These are phyloP conservation scores for Syzygium malaccense DNA, from an alignment of 441 rosid species.

Conservation along the genomic window DNA sequence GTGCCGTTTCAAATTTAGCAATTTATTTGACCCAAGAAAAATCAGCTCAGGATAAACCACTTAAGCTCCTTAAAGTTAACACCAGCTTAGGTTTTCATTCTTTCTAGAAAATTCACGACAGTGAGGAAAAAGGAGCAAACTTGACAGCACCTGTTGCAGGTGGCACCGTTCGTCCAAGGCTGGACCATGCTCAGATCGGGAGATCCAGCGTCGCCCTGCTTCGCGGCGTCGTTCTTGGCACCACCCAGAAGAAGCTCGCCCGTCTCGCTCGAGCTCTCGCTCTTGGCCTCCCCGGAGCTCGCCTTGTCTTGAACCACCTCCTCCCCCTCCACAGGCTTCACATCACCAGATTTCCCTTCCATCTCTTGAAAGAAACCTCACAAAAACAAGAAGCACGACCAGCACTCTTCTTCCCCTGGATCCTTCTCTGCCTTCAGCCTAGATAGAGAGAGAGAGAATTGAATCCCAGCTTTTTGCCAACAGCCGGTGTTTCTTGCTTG, in stretches of 20 bases:
- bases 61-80: not conserved
- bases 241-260: not conserved
- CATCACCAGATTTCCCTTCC: not conserved
- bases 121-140: not conserved
- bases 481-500: not conserved
- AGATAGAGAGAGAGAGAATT: not conserved
- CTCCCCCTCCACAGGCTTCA: not conserved
- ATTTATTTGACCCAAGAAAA: not conserved
- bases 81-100: not conserved
- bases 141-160: not conserved
- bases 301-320: not conserved
- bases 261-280: not conserved
- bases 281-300: not conserved
- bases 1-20: not conserved
- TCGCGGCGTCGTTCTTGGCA: not conserved
- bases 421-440: not conserved
- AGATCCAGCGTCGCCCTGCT: constrained; percentile 1
- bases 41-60: not conserved
- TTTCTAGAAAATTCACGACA: not conserved
- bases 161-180: not conserved
- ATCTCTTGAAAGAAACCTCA: not conserved
- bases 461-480: not conserved
- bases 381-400: not conserved
- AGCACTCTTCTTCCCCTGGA: not conserved
- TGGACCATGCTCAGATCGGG: constrained; percentile 7